phyloP scores from a whole-genome alignment of 768 basidiomycete genomes.

The Hirschioporus abietinus region DNA sequence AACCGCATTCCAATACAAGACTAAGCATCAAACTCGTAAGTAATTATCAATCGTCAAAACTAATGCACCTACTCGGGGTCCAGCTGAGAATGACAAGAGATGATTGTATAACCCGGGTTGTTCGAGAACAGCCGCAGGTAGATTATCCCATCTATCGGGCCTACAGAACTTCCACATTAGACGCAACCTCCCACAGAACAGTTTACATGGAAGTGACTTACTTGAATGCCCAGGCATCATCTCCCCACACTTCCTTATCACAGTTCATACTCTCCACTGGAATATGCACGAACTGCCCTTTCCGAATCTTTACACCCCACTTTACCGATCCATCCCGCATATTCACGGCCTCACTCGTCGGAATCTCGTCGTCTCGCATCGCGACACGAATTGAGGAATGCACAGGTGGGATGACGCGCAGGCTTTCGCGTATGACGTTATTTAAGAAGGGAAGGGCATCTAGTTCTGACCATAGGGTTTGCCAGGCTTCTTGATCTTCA shows the following conservation, averaged over 20 bases:
- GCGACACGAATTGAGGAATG: slow-evolving; percentile 80
- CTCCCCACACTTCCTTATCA: slow-evolving; percentile 74
- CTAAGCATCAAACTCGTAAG: slow-evolving; percentile 30
- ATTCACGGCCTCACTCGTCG: slow-evolving; percentile 60
- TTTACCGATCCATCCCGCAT: slow-evolving; percentile 41
- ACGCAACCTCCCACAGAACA: neutral
- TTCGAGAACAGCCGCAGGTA: slow-evolving; percentile 63
- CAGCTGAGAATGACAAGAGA: slow-evolving; percentile 72
- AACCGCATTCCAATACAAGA: slow-evolving; percentile 82
- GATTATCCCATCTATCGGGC: slow-evolving; percentile 76
- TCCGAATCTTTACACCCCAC: slow-evolving; percentile 36
- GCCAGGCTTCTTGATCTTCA: slow-evolving; percentile 40
- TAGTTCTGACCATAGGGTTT: slow-evolving; percentile 49
- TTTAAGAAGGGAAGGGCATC: slow-evolving; percentile 66
- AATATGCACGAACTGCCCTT: slow-evolving; percentile 73
- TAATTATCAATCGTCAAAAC: slow-evolving; percentile 7
- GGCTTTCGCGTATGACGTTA: slow-evolving; percentile 67
- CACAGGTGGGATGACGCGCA: slow-evolving; percentile 77
- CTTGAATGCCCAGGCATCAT: slow-evolving; percentile 79
- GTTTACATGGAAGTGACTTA: slow-evolving; percentile 28
- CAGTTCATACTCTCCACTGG: slow-evolving; percentile 78
- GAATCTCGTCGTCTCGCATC: slow-evolving; percentile 71
- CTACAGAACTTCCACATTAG: slow-evolving; percentile 29
- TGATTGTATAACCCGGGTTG: slow-evolving; percentile 70
- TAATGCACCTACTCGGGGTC: slow-evolving; percentile 58